Evolutionary conservation across 2,329 filamentous ascomycete species (phyloP).

Genomic region (Eutypella sp.): DNA sequence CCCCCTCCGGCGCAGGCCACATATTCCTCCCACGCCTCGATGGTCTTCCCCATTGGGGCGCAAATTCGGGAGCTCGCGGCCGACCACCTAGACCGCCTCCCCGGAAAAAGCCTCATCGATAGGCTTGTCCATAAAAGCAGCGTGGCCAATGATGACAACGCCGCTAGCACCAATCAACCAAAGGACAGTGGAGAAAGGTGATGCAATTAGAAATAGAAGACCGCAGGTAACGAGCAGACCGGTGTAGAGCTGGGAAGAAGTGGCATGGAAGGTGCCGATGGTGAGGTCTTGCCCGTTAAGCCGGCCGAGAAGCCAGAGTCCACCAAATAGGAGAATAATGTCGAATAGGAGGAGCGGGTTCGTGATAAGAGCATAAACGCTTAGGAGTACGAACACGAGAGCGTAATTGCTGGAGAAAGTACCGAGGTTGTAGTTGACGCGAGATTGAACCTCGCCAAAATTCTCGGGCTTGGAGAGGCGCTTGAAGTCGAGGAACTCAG

Average conservation of each 20-base stretch:
- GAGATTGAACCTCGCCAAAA: constrained; percentile 83
- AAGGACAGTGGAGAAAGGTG: constrained; percentile 77
- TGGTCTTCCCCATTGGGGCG: constrained; percentile 99
- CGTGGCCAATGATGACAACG: constrained; percentile 91
- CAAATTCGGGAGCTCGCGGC: constrained; percentile 95
- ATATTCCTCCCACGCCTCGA: constrained; percentile 76
- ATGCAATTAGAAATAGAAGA: constrained; percentile 79
- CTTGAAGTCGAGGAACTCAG: constrained; percentile 95
- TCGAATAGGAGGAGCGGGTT: constrained; percentile 86
- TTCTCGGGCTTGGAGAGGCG: constrained; percentile 90
- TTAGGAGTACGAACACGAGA: constrained; percentile 88
- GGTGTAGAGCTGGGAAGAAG: constrained; percentile 91
- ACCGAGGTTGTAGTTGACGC: constrained; percentile 94
- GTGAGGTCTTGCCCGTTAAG: constrained; percentile 85
- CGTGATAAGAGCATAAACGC: constrained; percentile 89
- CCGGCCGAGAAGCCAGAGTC: constrained; percentile 88
- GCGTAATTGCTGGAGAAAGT: constrained; percentile 99
- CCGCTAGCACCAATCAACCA: constrained; percentile 96
- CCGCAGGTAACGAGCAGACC: constrained; percentile 76
- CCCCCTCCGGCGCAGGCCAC: constrained; percentile 47
- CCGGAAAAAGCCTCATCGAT: constrained; percentile 99
- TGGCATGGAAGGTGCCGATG: constrained; percentile 75
- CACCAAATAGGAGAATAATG: constrained; percentile 79
- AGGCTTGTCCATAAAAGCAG: constrained; percentile 93
- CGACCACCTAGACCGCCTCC: constrained; percentile 99